phyloP scores from a whole-genome alignment of 805 yeast species.

The Ogataea siamensis region DNA sequence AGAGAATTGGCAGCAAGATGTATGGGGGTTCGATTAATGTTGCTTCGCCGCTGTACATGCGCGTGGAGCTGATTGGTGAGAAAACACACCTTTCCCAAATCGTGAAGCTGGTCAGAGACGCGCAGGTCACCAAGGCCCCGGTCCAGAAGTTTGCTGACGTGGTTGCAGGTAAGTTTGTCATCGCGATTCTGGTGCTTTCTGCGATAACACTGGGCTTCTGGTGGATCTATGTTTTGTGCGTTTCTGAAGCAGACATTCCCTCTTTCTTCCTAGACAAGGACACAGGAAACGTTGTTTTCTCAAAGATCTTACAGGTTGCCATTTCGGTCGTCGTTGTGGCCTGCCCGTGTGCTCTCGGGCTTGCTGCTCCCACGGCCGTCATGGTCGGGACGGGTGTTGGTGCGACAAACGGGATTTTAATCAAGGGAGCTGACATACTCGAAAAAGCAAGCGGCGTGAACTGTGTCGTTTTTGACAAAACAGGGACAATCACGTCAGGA shows the following conservation, averaged over 20 bases:
- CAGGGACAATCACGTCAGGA: slow-evolving; percentile 93
- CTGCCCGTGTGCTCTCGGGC: slow-evolving; percentile 96
- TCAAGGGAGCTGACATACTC: slow-evolving; percentile 89
- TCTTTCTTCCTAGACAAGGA: slow-evolving; percentile 26
- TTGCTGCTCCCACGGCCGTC: slow-evolving; percentile 97
- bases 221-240: slow-evolving; percentile 39
- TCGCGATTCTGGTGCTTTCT: slow-evolving; percentile 62
- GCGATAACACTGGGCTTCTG: slow-evolving; percentile 64
- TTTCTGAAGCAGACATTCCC: slow-evolving; percentile 23
- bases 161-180: slow-evolving; percentile 84
- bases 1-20: slow-evolving; percentile 57
- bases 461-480: slow-evolving; percentile 83
- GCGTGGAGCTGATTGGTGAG: slow-evolving; percentile 70
- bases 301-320: slow-evolving; percentile 58
- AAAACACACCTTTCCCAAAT: slow-evolving; percentile 86
- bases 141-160: slow-evolving; percentile 86
- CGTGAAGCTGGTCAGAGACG: slow-evolving; percentile 80
- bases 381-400: slow-evolving; percentile 99
- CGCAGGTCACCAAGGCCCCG: slow-evolving; percentile 87
- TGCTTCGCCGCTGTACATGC: slow-evolving; percentile 64
- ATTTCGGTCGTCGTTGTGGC: slow-evolving; percentile 96
- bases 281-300: slow-evolving; percentile 21
- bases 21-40: slow-evolving; percentile 94
- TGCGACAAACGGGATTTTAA: slow-evolving; percentile 82
- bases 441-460: slow-evolving; percentile 68